Percentiles rank a stretch among this genome's conserved stretches.
These are phyloP conservation scores for Lycium barbarum DNA, from an alignment of 257 asterid genomes.

Conservation along the genomic window DNA sequence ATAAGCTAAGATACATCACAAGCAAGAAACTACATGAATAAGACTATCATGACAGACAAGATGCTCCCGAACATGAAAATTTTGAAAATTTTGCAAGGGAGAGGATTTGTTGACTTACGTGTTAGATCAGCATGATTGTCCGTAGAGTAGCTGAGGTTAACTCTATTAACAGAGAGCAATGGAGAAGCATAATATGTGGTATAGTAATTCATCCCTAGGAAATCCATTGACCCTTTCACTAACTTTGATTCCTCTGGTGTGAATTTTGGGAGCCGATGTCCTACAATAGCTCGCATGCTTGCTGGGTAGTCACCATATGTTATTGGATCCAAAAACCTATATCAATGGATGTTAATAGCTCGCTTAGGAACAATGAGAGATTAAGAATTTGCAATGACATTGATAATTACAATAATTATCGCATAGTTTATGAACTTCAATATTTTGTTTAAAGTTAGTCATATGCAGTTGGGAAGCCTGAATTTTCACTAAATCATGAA, in stretches of 20 bases:
- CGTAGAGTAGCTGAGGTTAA: constrained; percentile 38
- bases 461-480: too few species aligned
- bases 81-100: background rate
- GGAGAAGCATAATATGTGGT: constrained; percentile 42
- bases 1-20: too few species aligned
- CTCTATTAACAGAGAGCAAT: constrained; percentile 13
- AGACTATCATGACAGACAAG: too few species aligned
- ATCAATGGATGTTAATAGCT: background rate
- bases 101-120: constrained; percentile 29
- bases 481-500: too few species aligned
- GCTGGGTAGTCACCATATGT: constrained; percentile 38
- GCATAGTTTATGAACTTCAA: too few species aligned
- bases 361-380: too few species aligned
- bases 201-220: constrained; percentile 39
- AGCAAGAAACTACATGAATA: too few species aligned
- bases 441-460: too few species aligned
- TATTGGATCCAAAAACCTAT: constrained; percentile 38
- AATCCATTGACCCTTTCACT: constrained; percentile 37
- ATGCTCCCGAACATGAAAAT: background rate
- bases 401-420: too few species aligned
- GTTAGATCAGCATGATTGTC: constrained; percentile 36
- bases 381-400: too few species aligned
- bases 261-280: constrained; percentile 38
- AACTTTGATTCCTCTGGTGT: constrained; percentile 32
- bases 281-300: constrained; percentile 32